Evolutionary conservation across 306 rosid species (phyloP), one percentile per base, ranked within the genome.

Genomic region (Vigna unguiculata): DNA sequence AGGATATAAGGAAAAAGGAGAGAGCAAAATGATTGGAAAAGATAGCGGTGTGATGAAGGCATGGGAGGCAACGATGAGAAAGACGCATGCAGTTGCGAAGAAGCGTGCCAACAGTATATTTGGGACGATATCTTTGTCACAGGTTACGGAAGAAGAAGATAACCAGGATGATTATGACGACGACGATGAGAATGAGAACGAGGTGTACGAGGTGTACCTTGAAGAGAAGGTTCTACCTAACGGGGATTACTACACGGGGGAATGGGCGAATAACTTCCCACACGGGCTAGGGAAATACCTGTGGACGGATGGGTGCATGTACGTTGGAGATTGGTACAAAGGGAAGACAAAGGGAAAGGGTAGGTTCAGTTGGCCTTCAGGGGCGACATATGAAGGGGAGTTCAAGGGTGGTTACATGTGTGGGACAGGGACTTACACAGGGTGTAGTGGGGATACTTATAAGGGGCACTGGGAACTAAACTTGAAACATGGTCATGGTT

Each of bases 221-320:
- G 91, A 90, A 28, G 98, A 91, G 38, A 89, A 83, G 82, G 79
- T 89, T 73, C 90, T 94, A 16, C 86, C 96, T 0, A 94, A 94
- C 48, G 98, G 98, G 4, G 97, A 94, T 63, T 91, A 88, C 80
- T 94, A 94, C 47, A 94, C 86, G 0, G 98, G 98, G 9, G 85
- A 90, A 66, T 94, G 98, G 98, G 91, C 81, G 0, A 87, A 89
- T 3, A 90, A 74, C 60, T 89, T 89, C 36, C 98, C 98, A 4
- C 97, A 94, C 0, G 97, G 97, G 3, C 82, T 82, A 0, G 98
- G 98, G 5, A 91, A 90, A 43, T 94, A 94, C 61, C 58, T 94
- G 1, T 94, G 98, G 98, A 87, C 85, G 3, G 97, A 94, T 30
- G 98, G 98, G 16, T 94, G 98, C 69, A 86, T 87, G 95, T 91